phyloP scores from a whole-genome alignment of 176 grass and related monocot species.

The Calamus simplicifolius region DNA sequence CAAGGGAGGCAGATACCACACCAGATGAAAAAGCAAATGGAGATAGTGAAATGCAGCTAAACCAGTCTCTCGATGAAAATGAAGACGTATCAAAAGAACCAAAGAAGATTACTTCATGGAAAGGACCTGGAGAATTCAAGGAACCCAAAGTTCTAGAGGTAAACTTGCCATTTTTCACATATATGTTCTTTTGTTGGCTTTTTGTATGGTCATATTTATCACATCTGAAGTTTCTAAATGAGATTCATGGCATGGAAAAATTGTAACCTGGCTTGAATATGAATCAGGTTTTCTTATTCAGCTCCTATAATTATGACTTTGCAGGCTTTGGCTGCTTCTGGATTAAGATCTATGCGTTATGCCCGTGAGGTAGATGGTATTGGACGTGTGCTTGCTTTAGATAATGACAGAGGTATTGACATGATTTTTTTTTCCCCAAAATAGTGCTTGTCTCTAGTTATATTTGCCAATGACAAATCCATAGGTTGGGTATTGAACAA shows the following conservation, averaged over 20 bases:
- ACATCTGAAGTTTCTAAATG: not conserved
- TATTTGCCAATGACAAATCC: no score
- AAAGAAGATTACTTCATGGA: not conserved
- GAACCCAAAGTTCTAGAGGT: constrained; percentile 54
- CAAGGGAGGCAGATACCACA: not conserved
- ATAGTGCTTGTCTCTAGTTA: no score
- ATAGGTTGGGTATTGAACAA: not conserved
- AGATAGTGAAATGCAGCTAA: constrained; percentile 14
- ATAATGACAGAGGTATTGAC: constrained; percentile 34
- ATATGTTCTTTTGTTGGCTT: not conserved
- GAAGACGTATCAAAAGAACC: not conserved
- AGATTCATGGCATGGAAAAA: not conserved
- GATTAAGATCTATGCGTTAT: constrained; percentile 40
- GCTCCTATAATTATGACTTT: constrained; percentile 1
- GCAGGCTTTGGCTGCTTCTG: constrained; percentile 51
- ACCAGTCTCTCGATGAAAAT: constrained; percentile 4
- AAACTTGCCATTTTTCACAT: not conserved
- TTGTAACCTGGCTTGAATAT: not conserved
- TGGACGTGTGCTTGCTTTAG: constrained; percentile 33
- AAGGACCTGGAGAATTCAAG: constrained; percentile 6
- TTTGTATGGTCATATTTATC: not conserved
- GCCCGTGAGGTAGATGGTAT: constrained; percentile 55
- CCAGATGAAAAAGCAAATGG: constrained; percentile 5
- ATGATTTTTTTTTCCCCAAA: no score
- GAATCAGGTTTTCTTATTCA: not conserved